Conservation (phyloP, 2,329 filamentous ascomycete species). For the Penicillium oxalicum region DNA sequence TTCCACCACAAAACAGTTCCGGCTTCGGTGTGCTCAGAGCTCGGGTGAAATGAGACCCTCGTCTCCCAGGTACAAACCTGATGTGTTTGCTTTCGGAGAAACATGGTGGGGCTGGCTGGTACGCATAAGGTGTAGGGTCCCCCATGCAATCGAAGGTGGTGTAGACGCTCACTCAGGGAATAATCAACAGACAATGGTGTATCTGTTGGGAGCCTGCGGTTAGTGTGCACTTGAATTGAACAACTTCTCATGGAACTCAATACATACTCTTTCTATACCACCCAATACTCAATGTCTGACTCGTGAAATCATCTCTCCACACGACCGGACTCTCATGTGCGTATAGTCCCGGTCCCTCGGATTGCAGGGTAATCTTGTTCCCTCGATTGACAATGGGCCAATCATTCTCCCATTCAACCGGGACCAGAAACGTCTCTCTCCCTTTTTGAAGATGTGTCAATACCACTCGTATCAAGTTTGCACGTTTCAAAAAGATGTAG, state of each 20-base stretch:
- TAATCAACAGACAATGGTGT: constrained; percentile 46
- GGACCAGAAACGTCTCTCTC: constrained; percentile 48
- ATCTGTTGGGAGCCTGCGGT: constrained; percentile 25
- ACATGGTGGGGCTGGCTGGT: constrained; percentile 48
- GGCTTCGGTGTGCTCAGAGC: constrained; percentile 44
- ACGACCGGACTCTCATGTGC: constrained; percentile 7
- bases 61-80: constrained; percentile 41
- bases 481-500: not conserved
- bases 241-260: too few species aligned
- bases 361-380: constrained; percentile 37
- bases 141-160: constrained; percentile 46
- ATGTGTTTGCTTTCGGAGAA: constrained; percentile 50
- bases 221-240: not conserved
- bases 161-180: constrained; percentile 42
- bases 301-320: constrained; percentile 36
- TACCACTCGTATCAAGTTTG: not conserved
- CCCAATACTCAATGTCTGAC: constrained; percentile 22
- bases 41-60: constrained; percentile 44
- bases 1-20: constrained; percentile 53
- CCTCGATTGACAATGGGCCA: constrained; percentile 50
- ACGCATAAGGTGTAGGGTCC: constrained; percentile 48
- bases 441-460: constrained; percentile 21
- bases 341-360: constrained; percentile 19
- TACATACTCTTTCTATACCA: constrained; percentile 40
- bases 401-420: constrained; percentile 46